Base-by-base conservation (phyloP, 1,284 basidiomycete species). In the Volvariella volvacea region DNA sequence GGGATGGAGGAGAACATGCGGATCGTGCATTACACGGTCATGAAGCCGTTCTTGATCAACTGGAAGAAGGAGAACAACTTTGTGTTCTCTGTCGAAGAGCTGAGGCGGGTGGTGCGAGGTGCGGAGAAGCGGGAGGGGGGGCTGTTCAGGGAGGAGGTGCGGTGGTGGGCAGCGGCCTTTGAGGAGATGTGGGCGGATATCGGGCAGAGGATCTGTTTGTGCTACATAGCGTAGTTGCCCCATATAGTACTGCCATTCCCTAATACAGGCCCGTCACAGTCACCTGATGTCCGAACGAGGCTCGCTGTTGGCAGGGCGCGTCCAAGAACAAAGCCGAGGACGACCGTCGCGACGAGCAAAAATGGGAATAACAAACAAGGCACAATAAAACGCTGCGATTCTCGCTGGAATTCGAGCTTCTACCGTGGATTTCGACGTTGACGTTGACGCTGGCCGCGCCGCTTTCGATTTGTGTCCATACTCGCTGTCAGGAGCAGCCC, bases 21-120 rank as follows among this genome's bases (percentile, higher is more conserved):
- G 30, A 55, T 72, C 41, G 60, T 72, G 42, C 70, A 71, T 52
- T 72, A 67, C 52, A 69, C 71, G 31, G 44, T 64, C 31, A 53
- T 55, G 21, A 72, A 70, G 53, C 70, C 71, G 25, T 71, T 70
- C 54, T 51, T 65, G 21, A 49, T 54, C 19, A 54, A 52, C 17
- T 16, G 51, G 12, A 15, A 15, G 14, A 48, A 54, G 25, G 42
- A 46, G 17, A 44, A 48, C 14, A 47, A 54, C 20, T 49, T 36
- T 22, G 52, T 62, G 4, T 49, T 62, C 34, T 54, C 57, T 3
- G 50, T 54, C 38, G 51, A 52, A 39, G 48, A 50, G 43, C 51
- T 63, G 21, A 52, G 54, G 49, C 43, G 50, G 41, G 55, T 55
- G 34, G 49, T 62, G 20, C 32, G 51, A 15, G 34, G 47, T 43